A percentile compares a stretch with the other conserved stretches of the same genome.
phyloP scores from a whole-genome alignment of 257 asterid genomes.

The Salvia miltiorrhiza region DNA sequence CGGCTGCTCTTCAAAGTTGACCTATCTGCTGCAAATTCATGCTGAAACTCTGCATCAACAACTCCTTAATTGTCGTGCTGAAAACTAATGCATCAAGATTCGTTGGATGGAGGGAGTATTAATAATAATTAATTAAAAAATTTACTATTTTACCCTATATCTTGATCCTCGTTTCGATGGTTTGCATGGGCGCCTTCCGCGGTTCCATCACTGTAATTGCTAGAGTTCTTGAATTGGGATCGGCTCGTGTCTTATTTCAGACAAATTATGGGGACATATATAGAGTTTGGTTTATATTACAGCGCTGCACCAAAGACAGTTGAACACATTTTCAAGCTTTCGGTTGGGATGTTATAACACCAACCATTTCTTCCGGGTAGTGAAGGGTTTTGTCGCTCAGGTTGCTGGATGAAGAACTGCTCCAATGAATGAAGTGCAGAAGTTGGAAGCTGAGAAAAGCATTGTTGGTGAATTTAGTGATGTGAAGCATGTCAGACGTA shows the following conservation, averaged over 20 bases:
- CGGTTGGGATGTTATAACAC: constrained; percentile 86
- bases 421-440: constrained; percentile 87
- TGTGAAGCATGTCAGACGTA: constrained; percentile 91
- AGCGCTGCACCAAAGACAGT: constrained; percentile 78
- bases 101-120: too few species aligned
- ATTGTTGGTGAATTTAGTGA: constrained; percentile 88
- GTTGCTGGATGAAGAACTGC: constrained; percentile 88
- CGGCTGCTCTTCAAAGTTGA: too few species aligned
- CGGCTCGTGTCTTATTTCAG: constrained; percentile 69
- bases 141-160: too few species aligned
- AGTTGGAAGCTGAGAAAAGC: constrained; percentile 65
- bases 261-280: constrained; percentile 65
- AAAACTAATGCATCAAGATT: too few species aligned
- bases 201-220: constrained; percentile 32
- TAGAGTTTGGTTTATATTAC: constrained; percentile 72
- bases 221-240: constrained; percentile 50
- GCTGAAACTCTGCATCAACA: too few species aligned
- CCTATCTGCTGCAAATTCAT: too few species aligned
- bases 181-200: constrained; percentile 28
- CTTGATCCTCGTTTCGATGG: constrained; percentile 28
- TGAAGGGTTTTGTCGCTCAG: constrained; percentile 89
- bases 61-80: too few species aligned
- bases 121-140: too few species aligned
- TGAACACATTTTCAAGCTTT: constrained; percentile 85
- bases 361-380: constrained; percentile 93